Percentiles rank a stretch among this genome's conserved stretches.
Evolutionary conservation across 129 eudicot genomes (phyloP).

Genomic region (Glebionis coronaria): DNA sequence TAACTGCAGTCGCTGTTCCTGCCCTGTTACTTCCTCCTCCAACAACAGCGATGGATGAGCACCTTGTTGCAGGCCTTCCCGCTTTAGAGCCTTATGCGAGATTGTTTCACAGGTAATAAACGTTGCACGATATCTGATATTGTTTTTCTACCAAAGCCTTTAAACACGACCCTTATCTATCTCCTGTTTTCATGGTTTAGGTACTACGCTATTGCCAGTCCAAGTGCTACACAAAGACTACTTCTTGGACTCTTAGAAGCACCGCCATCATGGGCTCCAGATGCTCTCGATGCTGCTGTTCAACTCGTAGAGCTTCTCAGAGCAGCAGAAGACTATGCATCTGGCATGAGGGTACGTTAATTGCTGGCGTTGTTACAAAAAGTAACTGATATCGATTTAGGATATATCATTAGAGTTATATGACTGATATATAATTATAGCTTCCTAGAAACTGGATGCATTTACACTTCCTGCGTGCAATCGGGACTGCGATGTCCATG

Average conservation of each 20-base stretch:
- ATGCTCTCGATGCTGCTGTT: slow-evolving; percentile 99
- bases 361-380: too few relatives aligned
- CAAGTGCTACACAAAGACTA: slow-evolving; percentile 95
- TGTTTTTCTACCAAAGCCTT: too few relatives aligned
- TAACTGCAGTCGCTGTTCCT: slow-evolving; percentile 97
- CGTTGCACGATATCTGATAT: too few relatives aligned
- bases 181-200: slow-evolving; percentile 13
- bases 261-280: slow-evolving; percentile 99
- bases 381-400: too few relatives aligned
- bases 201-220: slow-evolving; percentile 94
- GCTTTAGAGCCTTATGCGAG: slow-evolving; percentile 97
- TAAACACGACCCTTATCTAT: too few relatives aligned
- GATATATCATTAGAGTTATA: not conserved
- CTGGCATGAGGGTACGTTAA: slow-evolving; percentile 65
- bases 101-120: slow-evolving; percentile 58
- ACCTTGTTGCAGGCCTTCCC: slow-evolving; percentile 95
- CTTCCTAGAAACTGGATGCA: slow-evolving; percentile 99
- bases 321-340: too few relatives aligned
- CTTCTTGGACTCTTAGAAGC: slow-evolving; percentile 98
- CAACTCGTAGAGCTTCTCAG: slow-evolving; percentile 96
- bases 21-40: slow-evolving; percentile 99
- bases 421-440: slow-evolving; percentile 25
- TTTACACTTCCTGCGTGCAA: slow-evolving; percentile 93
- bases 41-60: slow-evolving; percentile 95
- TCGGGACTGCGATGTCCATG: slow-evolving; percentile 97